phyloP scores from a whole-genome alignment of 257 asterid genomes.

The Agastache rugosa region DNA sequence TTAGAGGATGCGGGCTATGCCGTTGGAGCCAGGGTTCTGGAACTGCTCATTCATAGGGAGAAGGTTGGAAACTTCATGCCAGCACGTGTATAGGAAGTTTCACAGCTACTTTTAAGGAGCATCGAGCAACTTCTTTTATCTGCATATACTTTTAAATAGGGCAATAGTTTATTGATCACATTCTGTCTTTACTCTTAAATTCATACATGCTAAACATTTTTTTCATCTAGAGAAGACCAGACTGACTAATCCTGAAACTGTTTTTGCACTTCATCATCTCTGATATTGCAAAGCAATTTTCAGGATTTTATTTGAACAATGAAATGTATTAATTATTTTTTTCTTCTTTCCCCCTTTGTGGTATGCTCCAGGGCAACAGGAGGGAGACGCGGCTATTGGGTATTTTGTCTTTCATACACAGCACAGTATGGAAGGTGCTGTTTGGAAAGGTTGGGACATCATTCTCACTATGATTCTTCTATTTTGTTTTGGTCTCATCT shows the following conservation, averaged over 20 bases:
- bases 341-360: background rate
- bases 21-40: slow-evolving; percentile 80
- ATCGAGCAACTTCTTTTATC: background rate
- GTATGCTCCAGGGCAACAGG: slow-evolving; percentile 71
- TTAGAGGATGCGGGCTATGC: slow-evolving; percentile 88
- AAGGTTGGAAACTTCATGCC: slow-evolving; percentile 53
- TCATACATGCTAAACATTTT: background rate
- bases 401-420: slow-evolving; percentile 84
- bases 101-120: background rate
- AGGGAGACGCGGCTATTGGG: slow-evolving; percentile 88
- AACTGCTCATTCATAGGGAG: slow-evolving; percentile 87
- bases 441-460: slow-evolving; percentile 68
- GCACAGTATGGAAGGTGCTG: slow-evolving; percentile 92
- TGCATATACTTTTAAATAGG: background rate
- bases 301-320: background rate
- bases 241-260: background rate
- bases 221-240: background rate
- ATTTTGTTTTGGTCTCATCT: background rate
- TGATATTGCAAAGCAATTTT: too few relatives aligned
- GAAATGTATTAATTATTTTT: background rate
- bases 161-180: background rate
- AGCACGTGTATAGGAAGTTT: background rate
- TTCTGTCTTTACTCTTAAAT: background rate
- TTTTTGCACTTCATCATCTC: slow-evolving; percentile 10
- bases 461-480: background rate